Percentiles rank a stretch among this genome's conserved stretches.
These are phyloP conservation scores for Schwanniomyces sp. DNA, from an alignment of 805 yeast genomes.

Conservation along the genomic window DNA sequence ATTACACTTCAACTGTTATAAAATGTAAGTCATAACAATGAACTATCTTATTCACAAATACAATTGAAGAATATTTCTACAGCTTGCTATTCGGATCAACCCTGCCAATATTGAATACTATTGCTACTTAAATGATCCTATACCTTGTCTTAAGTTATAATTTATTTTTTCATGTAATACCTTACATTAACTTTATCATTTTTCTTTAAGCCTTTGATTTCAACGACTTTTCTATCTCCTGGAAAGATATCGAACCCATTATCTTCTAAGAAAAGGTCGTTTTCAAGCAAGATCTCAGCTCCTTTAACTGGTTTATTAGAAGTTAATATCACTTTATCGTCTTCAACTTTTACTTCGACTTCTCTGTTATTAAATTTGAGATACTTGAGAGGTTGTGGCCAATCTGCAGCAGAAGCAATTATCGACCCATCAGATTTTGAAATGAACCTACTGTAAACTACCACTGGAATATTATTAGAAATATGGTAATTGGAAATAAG, in stretches of 20 bases:
- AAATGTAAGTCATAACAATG: no score
- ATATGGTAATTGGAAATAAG: slow-evolving; percentile 15
- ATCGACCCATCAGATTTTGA: slow-evolving; percentile 11
- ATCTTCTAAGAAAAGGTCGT: slow-evolving; percentile 32
- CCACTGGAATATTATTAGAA: slow-evolving; percentile 12
- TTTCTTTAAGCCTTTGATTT: slow-evolving; percentile 10
- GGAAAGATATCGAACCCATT: slow-evolving; percentile 53
- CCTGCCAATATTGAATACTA: no score
- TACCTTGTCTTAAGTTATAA: not conserved
- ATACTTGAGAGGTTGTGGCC: slow-evolving; percentile 53
- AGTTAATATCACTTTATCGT: slow-evolving; percentile 21
- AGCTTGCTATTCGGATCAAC: no score
- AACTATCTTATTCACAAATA: no score
- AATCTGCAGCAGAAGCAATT: slow-evolving; percentile 37
- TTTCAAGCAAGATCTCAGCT: slow-evolving; percentile 30
- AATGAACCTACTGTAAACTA: slow-evolving; percentile 15
- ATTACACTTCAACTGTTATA: no score
- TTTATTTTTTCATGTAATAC: slow-evolving; percentile 14
- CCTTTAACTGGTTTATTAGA: slow-evolving; percentile 46
- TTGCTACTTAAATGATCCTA: no score
- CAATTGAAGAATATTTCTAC: no score
- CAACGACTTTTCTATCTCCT: slow-evolving; percentile 18
- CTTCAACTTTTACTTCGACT: slow-evolving; percentile 18
- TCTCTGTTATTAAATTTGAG: slow-evolving; percentile 28
- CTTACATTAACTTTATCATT: slow-evolving; percentile 15